Evolutionary conservation across 495 filamentous ascomycete genomes (phyloP).

Genomic region (Xylaria sp.): DNA sequence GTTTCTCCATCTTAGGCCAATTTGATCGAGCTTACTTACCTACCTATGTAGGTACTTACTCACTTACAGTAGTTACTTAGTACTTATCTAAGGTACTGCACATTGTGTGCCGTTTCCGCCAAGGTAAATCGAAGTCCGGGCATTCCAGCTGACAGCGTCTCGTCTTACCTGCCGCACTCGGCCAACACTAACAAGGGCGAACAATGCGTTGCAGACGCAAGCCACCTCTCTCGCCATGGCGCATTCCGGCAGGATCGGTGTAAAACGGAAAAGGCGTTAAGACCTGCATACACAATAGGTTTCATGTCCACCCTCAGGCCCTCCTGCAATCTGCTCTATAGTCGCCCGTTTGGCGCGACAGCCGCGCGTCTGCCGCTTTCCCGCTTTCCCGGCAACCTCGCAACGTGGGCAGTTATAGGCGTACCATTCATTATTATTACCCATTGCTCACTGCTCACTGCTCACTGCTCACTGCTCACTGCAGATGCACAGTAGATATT

Average conservation of each 20-base stretch:
- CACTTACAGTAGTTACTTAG: no score
- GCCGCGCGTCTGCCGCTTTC: conserved; percentile 9
- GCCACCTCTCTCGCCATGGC: background rate
- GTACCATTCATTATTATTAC: background rate
- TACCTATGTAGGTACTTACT: no score
- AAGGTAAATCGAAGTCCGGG: conserved; percentile 1
- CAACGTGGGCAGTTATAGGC: background rate
- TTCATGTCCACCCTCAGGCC: background rate
- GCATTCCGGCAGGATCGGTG: background rate
- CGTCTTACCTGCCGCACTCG: conserved; percentile 12
- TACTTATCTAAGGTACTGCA: no score
- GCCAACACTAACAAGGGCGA: background rate
- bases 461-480: no score
- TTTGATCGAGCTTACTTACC: background rate
- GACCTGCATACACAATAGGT: background rate
- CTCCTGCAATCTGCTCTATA: background rate
- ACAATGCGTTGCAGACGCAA: background rate
- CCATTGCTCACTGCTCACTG: background rate
- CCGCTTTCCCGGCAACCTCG: background rate
- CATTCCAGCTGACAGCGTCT: conserved; percentile 16
- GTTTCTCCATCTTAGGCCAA: background rate
- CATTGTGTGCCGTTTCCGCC: background rate
- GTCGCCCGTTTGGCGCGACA: background rate
- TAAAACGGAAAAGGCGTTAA: background rate
- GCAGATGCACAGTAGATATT: background rate